phyloP scores from a whole-genome alignment of 495 filamentous ascomycete genomes.

The Neurospora cerealis region DNA sequence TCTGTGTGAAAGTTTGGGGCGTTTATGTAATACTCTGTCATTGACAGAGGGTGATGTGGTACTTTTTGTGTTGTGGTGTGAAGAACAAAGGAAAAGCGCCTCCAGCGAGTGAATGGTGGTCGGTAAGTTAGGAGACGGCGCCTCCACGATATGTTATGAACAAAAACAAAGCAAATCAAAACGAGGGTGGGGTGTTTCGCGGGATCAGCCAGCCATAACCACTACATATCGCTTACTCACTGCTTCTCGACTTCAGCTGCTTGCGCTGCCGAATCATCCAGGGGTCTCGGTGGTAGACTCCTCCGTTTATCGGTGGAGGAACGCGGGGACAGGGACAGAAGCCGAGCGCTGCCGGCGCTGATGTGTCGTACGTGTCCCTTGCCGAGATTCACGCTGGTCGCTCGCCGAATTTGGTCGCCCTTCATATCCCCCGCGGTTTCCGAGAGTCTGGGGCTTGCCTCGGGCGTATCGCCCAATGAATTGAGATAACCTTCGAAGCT shows the following conservation, averaged over 20 bases:
- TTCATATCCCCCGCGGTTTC: constrained; percentile 22
- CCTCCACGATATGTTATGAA: neutral
- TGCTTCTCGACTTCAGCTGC: neutral
- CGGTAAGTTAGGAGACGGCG: neutral
- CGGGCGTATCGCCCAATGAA: constrained; percentile 24
- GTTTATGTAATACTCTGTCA: neutral
- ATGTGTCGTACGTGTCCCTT: constrained; percentile 57
- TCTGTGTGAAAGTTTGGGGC: neutral
- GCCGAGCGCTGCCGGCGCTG: constrained; percentile 62
- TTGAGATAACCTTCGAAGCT: constrained; percentile 59
- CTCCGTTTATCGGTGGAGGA: constrained; percentile 32
- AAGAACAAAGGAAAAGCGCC: neutral
- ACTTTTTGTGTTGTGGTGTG: neutral
- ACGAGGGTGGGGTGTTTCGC: neutral
- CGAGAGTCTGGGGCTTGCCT: constrained; percentile 13
- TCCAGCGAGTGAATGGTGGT: neutral
- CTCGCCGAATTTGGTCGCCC: constrained; percentile 42
- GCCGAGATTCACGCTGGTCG: constrained; percentile 54
- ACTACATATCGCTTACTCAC: neutral
- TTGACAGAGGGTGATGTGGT: neutral
- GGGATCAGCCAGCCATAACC: neutral
- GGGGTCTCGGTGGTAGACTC: constrained; percentile 6
- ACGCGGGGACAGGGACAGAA: constrained; percentile 52
- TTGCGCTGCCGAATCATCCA: neutral
- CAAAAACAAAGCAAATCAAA: neutral